Evolutionary conservation across 192 early-diverging fungal species (phyloP), one percentile per base, ranked within the genome.

Genomic region (Pilobolus umbonatus): DNA sequence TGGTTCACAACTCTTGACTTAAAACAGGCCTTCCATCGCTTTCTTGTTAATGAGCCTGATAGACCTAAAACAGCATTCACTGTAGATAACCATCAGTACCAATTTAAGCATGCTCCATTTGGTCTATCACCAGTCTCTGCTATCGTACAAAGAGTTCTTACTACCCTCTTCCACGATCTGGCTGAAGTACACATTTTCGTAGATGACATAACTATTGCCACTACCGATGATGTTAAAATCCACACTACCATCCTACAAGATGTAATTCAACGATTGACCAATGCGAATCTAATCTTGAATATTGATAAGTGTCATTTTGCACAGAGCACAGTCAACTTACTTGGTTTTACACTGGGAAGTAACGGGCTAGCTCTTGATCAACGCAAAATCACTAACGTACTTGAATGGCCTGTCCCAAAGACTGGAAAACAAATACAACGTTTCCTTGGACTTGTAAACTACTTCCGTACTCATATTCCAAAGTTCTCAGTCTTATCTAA

Each of bases 341-440:
- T 70, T 0, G 62, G 69, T 0, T 60, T 61, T 34, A 25, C 49
- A 12, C 15, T 65, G 0, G 51, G 56, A 15, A 7, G 30, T 3
- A 25, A 65, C 5, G 69, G 69, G 12, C 53, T 51, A 15, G 26
- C 53, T 9, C 49, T 65, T 14, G 61, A 71, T 24, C 64, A 46
- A 1, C 46, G 28, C 0, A 71, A 71, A 55, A 11, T 71, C 17
- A 40, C 42, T 2, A 65, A 71, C 42, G 48, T n/a, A n/a, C n/a
- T n/a, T n/a, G n/a, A n/a, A n/a, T n/a, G n/a, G n/a, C n/a, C n/a
- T n/a, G n/a, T n/a, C n/a, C n/a, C n/a, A n/a, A n/a, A n/a, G n/a
- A n/a, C n/a, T n/a, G n/a, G n/a, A n/a, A n/a, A n/a, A n/a, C 53
- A 71, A 14, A 47, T 71, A 11, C 54, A 65, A 35, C 54, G 57